Base-by-base conservation (phyloP, 768 basidiomycete species). In the Collybia mongolica region DNA sequence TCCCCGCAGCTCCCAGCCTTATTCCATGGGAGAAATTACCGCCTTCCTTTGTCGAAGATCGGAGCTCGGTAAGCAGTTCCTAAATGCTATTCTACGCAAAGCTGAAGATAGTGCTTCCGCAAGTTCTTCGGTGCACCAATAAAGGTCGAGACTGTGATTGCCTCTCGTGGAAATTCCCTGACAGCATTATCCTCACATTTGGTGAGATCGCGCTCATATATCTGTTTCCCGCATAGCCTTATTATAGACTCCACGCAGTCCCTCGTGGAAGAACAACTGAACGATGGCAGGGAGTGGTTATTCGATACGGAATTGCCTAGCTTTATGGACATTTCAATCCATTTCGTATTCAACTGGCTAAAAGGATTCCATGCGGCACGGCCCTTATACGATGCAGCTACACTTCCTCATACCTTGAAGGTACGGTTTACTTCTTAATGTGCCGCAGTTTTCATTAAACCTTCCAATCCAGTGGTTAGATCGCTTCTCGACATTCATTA, bases 221-320 rank as follows among this genome's bases (percentile, higher is more conserved):
- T 14, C 11, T 32, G 14, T 32, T 32, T 32, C 11, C 4, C 11
- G 9, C 14, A 32, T 32, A 32, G 3, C 14, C 11, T 11, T 32
- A 32, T 3, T 14, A 32, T 11, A 32, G 32, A 3, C 5, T 35
- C 22, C 2, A 3, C n/a, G 22, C 52, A 71, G 68, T 55, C 60
- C 14, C 51, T 72, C 6, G 23, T 72, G n/a, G 71, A 71, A 51
- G 64, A 69, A 50, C 72, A 83, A 59, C 66, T 84, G 23, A 60
- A 65, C 14, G 81, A 83, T 58, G 77, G 71, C 19, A 71, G 82
- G 2, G 73, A 77, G 57, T 86, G 81, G 80, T 66, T 83, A 7
- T 74, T 83, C 50, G 72, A 82, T 53, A 82, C 82, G 0, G 74
- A 74, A 48, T 50, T 65, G 0, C 80, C 82, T 7, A 71, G 76